phyloP scores from a whole-genome alignment of 2,329 filamentous ascomycete genomes.

The Graphilbum sp. region DNA sequence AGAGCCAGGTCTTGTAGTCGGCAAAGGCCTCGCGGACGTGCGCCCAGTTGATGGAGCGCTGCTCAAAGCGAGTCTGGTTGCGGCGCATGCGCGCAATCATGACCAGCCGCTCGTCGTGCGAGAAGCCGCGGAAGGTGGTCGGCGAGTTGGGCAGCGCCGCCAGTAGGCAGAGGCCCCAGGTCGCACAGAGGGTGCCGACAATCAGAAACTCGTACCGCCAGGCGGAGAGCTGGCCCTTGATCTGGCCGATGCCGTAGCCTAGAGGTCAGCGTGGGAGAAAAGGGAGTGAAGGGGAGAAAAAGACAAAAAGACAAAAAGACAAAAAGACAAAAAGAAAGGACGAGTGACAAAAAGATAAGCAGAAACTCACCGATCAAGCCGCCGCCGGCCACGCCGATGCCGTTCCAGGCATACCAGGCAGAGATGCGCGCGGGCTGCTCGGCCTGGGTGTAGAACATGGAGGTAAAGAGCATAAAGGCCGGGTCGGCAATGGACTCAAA shows the following conservation, averaged over 20 bases:
- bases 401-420: slow-evolving; percentile 43
- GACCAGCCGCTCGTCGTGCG: slow-evolving; percentile 30
- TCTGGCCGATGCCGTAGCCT: slow-evolving; percentile 43
- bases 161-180: slow-evolving; percentile 42
- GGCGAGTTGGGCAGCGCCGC: slow-evolving; percentile 37
- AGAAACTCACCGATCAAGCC: slow-evolving; percentile 19
- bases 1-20: slow-evolving; percentile 43
- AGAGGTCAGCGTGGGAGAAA: too few species aligned
- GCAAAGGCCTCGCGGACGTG: slow-evolving; percentile 38
- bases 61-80: slow-evolving; percentile 43
- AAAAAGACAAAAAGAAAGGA: neutral
- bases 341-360: too few species aligned
- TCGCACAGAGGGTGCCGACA: slow-evolving; percentile 38
- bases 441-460: slow-evolving; percentile 46
- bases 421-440: slow-evolving; percentile 46
- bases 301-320: slow-evolving; percentile 1
- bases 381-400: slow-evolving; percentile 40
- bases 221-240: slow-evolving; percentile 34
- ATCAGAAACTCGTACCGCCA: slow-evolving; percentile 59
- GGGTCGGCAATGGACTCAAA: slow-evolving; percentile 38
- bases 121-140: slow-evolving; percentile 34
- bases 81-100: slow-evolving; percentile 36
- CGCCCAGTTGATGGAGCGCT: slow-evolving; percentile 33
- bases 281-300: neutral
- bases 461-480: slow-evolving; percentile 45